A percentile compares a stretch with the other conserved stretches of the same genome.
These are phyloP conservation scores for Pterocarpus santalinus DNA, from an alignment of 306 rosid species.

Conservation along the genomic window DNA sequence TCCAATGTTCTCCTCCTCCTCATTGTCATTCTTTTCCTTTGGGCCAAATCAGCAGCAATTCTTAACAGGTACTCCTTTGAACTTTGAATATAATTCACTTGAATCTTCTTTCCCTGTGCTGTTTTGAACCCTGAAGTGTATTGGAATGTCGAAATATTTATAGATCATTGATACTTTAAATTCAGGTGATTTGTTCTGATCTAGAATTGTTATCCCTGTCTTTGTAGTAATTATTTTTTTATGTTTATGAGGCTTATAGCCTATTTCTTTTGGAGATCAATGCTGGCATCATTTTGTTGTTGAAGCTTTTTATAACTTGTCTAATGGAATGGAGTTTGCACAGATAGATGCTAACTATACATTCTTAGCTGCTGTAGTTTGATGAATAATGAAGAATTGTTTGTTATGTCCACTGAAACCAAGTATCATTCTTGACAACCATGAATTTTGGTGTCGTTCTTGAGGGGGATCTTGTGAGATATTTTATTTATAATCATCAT, in stretches of 20 bases:
- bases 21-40: slow-evolving; percentile 79
- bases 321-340: slow-evolving; percentile 3
- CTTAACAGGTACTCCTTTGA: slow-evolving; percentile 73
- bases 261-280: slow-evolving; percentile 31
- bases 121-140: slow-evolving; percentile 7
- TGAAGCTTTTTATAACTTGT: slow-evolving; percentile 28
- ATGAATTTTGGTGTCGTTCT: neutral
- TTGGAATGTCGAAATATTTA: slow-evolving; percentile 5
- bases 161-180: slow-evolving; percentile 9
- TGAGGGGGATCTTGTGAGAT: neutral
- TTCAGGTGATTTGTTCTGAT: slow-evolving; percentile 28
- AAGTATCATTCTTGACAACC: slow-evolving; percentile 10
- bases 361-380: slow-evolving; percentile 19
- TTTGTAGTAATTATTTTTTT: neutral
- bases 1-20: slow-evolving; percentile 95
- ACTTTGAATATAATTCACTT: slow-evolving; percentile 32
- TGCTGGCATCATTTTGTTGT: slow-evolving; percentile 15
- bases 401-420: neutral
- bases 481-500: slow-evolving; percentile 17
- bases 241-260: slow-evolving; percentile 1
- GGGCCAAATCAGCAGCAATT: slow-evolving; percentile 98
- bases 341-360: neutral
- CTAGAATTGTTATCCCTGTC: slow-evolving; percentile 13
- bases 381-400: slow-evolving; percentile 22
- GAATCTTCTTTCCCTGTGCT: slow-evolving; percentile 33